Conservation (phyloP, 179 eudicot genomes). For the Silene coronaria region DNA sequence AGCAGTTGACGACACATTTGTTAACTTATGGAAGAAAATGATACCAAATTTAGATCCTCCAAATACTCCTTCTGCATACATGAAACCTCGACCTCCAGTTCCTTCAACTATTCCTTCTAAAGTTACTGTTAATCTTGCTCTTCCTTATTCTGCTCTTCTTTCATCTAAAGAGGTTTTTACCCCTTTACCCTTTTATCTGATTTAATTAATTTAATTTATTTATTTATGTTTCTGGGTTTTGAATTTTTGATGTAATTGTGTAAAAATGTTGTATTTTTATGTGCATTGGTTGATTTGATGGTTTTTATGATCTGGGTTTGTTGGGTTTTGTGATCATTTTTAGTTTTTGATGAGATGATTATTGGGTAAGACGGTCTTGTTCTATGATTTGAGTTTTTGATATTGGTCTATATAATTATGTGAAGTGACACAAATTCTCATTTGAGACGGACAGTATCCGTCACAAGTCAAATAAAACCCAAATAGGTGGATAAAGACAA, state of each 20-base stretch:
- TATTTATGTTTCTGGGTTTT: background rate
- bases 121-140: conserved; percentile 63
- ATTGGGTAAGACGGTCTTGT: too few species aligned
- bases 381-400: background rate
- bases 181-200: background rate
- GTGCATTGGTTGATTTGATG: background rate
- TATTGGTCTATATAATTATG: background rate
- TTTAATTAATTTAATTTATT: background rate
- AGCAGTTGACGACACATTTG: conserved; percentile 32
- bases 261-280: background rate
- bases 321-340: background rate
- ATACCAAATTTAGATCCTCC: conserved; percentile 67
- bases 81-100: conserved; percentile 56
- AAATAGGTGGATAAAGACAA: too few species aligned
- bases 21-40: conserved; percentile 54
- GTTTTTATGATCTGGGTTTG: conserved; percentile 16
- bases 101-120: conserved; percentile 65
- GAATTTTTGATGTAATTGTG: background rate
- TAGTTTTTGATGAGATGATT: background rate
- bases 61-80: conserved; percentile 52
- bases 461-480: too few species aligned
- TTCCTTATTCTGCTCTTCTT: conserved; percentile 50
- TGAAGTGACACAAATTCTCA: too few species aligned
- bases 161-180: conserved; percentile 59
- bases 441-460: too few species aligned